phyloP scores from a whole-genome alignment of 2,329 filamentous ascomycete species.

The Pseudocercospora eumusae region DNA sequence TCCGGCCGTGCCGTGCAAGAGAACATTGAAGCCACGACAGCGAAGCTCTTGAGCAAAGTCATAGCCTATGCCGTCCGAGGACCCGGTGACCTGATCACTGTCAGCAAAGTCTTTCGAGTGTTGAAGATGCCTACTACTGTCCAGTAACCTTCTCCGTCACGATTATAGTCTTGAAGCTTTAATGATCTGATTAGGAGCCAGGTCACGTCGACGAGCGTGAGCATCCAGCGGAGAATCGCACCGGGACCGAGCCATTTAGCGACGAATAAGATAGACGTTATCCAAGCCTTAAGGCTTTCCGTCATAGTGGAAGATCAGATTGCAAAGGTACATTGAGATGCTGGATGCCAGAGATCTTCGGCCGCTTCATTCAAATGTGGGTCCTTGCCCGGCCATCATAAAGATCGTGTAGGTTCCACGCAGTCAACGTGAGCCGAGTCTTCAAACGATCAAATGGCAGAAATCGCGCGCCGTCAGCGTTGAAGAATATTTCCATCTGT shows the following conservation, averaged over 20 bases:
- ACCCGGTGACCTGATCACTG: constrained; percentile 47
- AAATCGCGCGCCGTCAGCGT: not conserved
- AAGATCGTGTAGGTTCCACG: not conserved
- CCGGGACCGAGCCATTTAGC: too few species aligned
- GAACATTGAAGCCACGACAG: constrained; percentile 54
- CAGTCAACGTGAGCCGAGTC: too few species aligned
- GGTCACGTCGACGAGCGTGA: too few species aligned
- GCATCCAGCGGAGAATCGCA: too few species aligned
- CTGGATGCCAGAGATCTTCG: too few species aligned
- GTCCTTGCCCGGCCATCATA: not conserved
- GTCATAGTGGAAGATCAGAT: too few species aligned
- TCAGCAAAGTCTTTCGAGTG: not conserved
- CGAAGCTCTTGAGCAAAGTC: constrained; percentile 53
- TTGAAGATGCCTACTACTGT: not conserved
- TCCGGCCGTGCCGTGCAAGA: constrained; percentile 58
- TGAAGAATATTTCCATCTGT: not conserved
- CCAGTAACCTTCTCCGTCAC: not conserved
- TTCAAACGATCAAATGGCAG: not conserved
- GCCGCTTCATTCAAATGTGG: too few species aligned
- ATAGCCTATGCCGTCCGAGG: constrained; percentile 56
- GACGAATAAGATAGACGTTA: too few species aligned
- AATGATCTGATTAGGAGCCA: not conserved
- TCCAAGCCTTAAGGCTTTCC: too few species aligned
- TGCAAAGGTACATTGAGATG: too few species aligned
- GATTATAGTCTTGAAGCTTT: not conserved